A percentile compares a stretch with the other conserved stretches of the same genome.
phyloP scores from a whole-genome alignment of 2,329 filamentous ascomycete species.

The Nigrospora sphaerica region DNA sequence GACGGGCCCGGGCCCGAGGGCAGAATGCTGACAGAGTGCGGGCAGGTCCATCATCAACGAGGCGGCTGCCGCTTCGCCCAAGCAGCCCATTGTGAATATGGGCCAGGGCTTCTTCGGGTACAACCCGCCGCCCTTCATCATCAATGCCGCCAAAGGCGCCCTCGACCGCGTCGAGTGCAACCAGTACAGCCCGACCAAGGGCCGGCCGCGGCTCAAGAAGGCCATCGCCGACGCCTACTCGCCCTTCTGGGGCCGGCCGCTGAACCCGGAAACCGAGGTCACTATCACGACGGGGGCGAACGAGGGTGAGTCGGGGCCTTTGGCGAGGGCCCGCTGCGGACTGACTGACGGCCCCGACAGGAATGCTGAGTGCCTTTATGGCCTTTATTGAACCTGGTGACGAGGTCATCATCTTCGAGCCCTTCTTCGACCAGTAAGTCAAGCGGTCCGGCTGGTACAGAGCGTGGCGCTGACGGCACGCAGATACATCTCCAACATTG shows the following conservation, averaged over 20 bases:
- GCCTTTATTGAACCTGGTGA: slow-evolving; percentile 90
- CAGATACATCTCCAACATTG: slow-evolving; percentile 92
- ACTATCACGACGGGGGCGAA: slow-evolving; percentile 91
- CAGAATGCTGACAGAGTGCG: background rate
- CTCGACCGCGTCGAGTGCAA: slow-evolving; percentile 93
- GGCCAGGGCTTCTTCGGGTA: slow-evolving; percentile 78
- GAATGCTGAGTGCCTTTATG: slow-evolving; percentile 98
- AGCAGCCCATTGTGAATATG: slow-evolving; percentile 59
- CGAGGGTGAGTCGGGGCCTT: slow-evolving; percentile 42
- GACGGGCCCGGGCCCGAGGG: background rate
- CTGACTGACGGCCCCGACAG: slow-evolving; percentile 21
- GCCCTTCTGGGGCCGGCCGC: slow-evolving; percentile 71
- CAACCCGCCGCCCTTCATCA: slow-evolving; percentile 85
- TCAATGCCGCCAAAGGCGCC: slow-evolving; percentile 85
- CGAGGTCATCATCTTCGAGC: slow-evolving; percentile 96
- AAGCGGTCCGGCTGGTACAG: background rate
- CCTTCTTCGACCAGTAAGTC: slow-evolving; percentile 88
- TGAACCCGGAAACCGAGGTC: slow-evolving; percentile 88
- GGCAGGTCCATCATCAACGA: slow-evolving; percentile 59
- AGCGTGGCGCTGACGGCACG: background rate
- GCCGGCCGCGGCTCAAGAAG: slow-evolving; percentile 83
- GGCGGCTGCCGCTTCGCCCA: slow-evolving; percentile 54
- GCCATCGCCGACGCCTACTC: slow-evolving; percentile 91
- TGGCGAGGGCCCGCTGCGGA: too few relatives aligned
- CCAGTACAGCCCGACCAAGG: slow-evolving; percentile 95